Conservation (phyloP, 2,329 filamentous ascomycete species). For the Ilyonectria mors-panacis region DNA sequence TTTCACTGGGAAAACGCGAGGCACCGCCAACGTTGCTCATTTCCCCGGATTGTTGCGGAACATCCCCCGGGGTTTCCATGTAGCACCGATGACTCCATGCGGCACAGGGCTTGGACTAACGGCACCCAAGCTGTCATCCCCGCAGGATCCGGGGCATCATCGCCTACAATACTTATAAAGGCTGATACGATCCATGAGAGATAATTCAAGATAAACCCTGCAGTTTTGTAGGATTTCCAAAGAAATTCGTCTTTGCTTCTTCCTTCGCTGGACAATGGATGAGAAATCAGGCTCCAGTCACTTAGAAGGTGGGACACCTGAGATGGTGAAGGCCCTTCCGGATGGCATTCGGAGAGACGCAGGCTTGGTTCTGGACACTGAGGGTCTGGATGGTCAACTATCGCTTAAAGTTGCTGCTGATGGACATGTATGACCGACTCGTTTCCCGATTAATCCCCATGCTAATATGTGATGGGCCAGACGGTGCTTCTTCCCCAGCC, state of each 20-base stretch:
- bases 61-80: no score
- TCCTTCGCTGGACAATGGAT: not conserved
- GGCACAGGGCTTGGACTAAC: no score
- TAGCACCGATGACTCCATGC: no score
- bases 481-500: slow-evolving; percentile 38
- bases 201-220: not conserved
- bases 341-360: not conserved
- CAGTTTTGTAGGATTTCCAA: not conserved
- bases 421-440: not conserved
- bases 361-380: not conserved
- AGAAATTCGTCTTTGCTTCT: not conserved
- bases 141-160: no score
- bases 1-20: not conserved
- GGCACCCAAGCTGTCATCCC: no score
- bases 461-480: not conserved
- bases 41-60: not conserved
- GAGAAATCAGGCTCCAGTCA: not conserved
- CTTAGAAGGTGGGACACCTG: not conserved
- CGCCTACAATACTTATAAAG: not conserved
- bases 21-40: not conserved
- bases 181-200: no score
- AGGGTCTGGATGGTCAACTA: not conserved
- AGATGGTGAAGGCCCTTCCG: not conserved
- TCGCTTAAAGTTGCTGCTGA: slow-evolving; percentile 2
- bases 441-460: not conserved